phyloP scores from a whole-genome alignment of 495 filamentous ascomycete species.

The Talaromyces borbonicus region DNA sequence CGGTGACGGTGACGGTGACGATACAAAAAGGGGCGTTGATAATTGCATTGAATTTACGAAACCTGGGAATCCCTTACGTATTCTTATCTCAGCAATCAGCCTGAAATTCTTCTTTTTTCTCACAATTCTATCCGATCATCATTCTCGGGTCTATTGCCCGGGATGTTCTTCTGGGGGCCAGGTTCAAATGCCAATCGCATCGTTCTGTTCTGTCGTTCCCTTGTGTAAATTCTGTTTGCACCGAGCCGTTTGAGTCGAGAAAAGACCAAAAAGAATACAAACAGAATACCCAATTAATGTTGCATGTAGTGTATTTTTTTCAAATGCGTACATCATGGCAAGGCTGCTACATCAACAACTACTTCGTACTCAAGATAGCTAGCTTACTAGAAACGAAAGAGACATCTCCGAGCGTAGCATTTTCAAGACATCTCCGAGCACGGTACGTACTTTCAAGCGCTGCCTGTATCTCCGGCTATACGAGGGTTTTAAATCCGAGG shows the following conservation, averaged over 20 bases:
- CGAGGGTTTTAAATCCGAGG: too few relatives aligned
- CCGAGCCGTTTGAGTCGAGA: background rate
- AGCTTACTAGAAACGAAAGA: too few relatives aligned
- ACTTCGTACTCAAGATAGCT: too few relatives aligned
- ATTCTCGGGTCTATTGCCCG: too few relatives aligned
- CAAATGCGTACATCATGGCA: too few relatives aligned
- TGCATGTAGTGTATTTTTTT: too few relatives aligned
- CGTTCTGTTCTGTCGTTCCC: background rate
- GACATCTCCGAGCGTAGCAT: too few relatives aligned
- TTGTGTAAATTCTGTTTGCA: conserved; percentile 3
- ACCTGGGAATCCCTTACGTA: conserved; percentile 9
- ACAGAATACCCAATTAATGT: conserved; percentile 1
- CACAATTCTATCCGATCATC: too few relatives aligned
- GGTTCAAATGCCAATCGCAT: conserved; percentile 1
- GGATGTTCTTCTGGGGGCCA: background rate
- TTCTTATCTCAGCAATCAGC: conserved; percentile 2
- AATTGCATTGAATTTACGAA: conserved; percentile 10
- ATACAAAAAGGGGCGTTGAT: conserved; percentile 9
- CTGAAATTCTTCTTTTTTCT: background rate
- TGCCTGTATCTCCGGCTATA: too few relatives aligned
- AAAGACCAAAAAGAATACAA: conserved; percentile 5
- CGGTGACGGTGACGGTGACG: conserved; percentile 13
- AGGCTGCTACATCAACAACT: too few relatives aligned
- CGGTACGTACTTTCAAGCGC: too few relatives aligned
- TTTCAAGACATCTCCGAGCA: too few relatives aligned